Evolutionary conservation across 305 asterid genomes (phyloP).

Genomic region (Petunia hybrid): DNA sequence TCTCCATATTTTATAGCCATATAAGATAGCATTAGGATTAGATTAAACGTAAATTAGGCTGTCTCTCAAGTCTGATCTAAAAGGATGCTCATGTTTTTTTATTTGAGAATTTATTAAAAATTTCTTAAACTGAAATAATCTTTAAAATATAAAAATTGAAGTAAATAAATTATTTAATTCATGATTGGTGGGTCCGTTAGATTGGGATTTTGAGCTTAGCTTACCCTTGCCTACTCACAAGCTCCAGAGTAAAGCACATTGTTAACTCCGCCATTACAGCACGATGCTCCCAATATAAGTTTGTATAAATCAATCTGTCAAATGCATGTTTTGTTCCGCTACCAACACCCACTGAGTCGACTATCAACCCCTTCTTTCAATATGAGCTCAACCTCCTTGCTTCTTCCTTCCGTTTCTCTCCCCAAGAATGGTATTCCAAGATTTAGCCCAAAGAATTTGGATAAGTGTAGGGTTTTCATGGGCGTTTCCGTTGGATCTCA

Average conservation of each 20-base stretch:
- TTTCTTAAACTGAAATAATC: no score
- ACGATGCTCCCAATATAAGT: neutral
- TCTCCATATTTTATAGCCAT: no score
- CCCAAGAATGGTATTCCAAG: constrained; percentile 53
- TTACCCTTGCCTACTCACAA: no score
- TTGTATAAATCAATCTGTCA: neutral
- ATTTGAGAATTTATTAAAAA: no score
- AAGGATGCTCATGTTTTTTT: no score
- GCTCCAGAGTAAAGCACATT: neutral
- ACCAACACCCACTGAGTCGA: neutral
- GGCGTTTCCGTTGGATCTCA: constrained; percentile 72
- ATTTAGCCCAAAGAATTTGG: constrained; percentile 48
- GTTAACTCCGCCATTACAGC: constrained; percentile 27
- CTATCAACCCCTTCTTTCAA: neutral
- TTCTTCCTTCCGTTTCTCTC: constrained; percentile 58
- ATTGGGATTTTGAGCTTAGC: no score
- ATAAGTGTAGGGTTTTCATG: constrained; percentile 68
- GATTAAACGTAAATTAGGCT: no score
- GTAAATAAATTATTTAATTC: no score
- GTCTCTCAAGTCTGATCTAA: no score
- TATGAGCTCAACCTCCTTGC: constrained; percentile 55
- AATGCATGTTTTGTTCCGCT: constrained; percentile 34
- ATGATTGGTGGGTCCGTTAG: no score
- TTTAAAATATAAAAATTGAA: no score
- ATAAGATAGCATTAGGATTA: no score